A percentile compares a stretch with the other conserved stretches of the same genome.
phyloP scores from a whole-genome alignment of 2,329 filamentous ascomycete genomes.

The Colletotrichum kahawae region DNA sequence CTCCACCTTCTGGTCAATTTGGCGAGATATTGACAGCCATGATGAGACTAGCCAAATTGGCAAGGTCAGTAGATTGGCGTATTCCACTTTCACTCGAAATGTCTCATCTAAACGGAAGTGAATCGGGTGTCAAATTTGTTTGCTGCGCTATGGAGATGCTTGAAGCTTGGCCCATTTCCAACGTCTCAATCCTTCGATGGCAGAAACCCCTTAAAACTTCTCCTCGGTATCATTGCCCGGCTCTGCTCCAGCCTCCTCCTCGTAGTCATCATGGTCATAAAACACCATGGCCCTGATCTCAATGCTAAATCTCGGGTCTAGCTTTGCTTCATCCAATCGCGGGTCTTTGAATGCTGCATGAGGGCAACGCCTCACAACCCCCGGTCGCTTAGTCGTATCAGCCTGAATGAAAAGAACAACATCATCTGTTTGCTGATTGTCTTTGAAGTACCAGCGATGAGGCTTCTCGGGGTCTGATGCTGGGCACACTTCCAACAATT shows the following conservation, averaged over 20 bases:
- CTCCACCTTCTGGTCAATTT: too few species aligned
- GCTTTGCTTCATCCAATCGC: background rate
- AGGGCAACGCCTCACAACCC: background rate
- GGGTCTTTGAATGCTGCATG: background rate
- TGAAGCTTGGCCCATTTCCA: background rate
- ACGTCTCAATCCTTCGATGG: background rate
- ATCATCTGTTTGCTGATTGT: background rate
- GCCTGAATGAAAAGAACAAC: background rate
- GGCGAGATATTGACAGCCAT: background rate
- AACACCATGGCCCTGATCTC: background rate
- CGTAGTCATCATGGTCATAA: background rate
- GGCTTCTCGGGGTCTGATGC: background rate
- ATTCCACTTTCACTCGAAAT: background rate
- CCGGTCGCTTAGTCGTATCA: background rate
- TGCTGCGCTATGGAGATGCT: background rate
- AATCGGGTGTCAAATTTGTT: background rate
- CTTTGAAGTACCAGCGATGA: background rate
- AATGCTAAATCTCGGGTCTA: background rate
- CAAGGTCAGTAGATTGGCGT: fast-evolving
- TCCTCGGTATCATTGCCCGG: background rate
- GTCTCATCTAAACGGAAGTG: background rate
- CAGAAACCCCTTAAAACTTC: background rate
- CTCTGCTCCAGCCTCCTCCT: background rate
- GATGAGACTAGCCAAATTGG: too few species aligned
- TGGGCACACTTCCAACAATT: background rate